Evolutionary conservation across 2,329 filamentous ascomycete genomes (phyloP), one percentile per base, ranked within the genome.

Genomic region (Clarireedia sp.): DNA sequence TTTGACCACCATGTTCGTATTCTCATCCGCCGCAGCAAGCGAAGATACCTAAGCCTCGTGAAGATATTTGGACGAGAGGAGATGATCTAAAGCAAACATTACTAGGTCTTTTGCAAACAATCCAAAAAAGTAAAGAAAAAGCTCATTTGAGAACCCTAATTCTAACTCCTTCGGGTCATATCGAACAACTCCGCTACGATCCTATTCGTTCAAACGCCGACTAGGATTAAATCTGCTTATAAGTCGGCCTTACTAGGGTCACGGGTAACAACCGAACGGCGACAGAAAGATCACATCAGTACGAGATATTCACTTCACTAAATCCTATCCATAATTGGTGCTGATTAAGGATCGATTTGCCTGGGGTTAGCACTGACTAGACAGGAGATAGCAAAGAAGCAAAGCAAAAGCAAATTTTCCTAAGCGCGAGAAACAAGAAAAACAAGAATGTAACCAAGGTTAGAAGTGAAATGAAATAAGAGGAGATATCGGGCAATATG

Each of bases 261-360:
- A 19, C 29, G 26, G 29, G n/a, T n/a, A n/a, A 36, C 26, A 37
- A 33, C 10, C 29, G 29, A 33, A 33, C 29, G 29, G 29, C 29
- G 12, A 33, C 29, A 33, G 9, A 33, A 33, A 33, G 10, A 33
- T 33, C 12, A 33, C 29, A 33, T 33, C 12, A 33, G 29, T 33
- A 33, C 29, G 29, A 33, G 29, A 33, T 33, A 12, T 33, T 33
- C 29, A 9, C 8, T 33, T 3, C 9, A 33, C 29, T 33, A 10
- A 10, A 33, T 33, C 29, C 29, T 33, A 12, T 33, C 4, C 4
- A 12, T 10, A 26, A 48, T 57, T 57, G 40, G 45, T 57, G 61
- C 58, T 64, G 59, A 64, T 61, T 65, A 62, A 65, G 56, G 46
- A 46, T 48, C 63, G 53, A 64, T 9, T 33, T 33, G 10, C 29